Conservation (phyloP, 257 asterid species). For the Solanum neorickii region DNA sequence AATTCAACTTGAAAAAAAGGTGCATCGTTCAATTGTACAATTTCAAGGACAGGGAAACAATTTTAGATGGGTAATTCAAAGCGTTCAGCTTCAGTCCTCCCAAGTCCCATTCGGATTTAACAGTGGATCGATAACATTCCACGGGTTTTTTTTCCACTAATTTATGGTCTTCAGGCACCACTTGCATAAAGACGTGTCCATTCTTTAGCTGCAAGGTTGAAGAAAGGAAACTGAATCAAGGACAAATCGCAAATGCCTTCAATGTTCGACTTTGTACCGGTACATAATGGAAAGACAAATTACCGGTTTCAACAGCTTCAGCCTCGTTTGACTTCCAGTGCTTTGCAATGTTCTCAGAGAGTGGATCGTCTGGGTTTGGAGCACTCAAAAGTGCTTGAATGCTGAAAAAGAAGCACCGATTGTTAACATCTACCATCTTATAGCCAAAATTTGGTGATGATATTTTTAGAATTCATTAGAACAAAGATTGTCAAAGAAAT, state of each 20-base stretch:
- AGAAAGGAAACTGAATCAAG: background rate
- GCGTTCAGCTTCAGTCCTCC: background rate
- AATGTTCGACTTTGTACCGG: background rate
- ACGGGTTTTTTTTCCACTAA: background rate
- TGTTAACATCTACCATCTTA: background rate
- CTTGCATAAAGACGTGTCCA: slow-evolving; percentile 24
- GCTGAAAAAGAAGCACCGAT: slow-evolving; percentile 9
- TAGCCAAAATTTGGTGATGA: background rate
- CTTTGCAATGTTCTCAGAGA: slow-evolving; percentile 55
- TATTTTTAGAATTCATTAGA: background rate
- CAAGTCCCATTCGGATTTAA: background rate
- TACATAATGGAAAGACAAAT: background rate
- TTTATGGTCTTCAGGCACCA: slow-evolving; percentile 14
- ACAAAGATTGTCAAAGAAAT: background rate
- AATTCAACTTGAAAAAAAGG: background rate
- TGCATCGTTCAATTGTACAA: slow-evolving; percentile 29
- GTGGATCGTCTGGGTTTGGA: slow-evolving; percentile 65
- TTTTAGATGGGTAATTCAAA: background rate
- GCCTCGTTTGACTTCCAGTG: slow-evolving; percentile 59
- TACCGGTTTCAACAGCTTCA: slow-evolving; percentile 72
- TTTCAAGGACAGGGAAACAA: slow-evolving; percentile 8
- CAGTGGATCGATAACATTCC: background rate
- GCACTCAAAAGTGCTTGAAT: slow-evolving; percentile 66
- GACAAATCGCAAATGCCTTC: background rate
- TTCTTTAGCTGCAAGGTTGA: slow-evolving; percentile 20